Evolutionary conservation across 768 basidiomycete genomes (phyloP).

Genomic region (Tylopilus subfusipes): DNA sequence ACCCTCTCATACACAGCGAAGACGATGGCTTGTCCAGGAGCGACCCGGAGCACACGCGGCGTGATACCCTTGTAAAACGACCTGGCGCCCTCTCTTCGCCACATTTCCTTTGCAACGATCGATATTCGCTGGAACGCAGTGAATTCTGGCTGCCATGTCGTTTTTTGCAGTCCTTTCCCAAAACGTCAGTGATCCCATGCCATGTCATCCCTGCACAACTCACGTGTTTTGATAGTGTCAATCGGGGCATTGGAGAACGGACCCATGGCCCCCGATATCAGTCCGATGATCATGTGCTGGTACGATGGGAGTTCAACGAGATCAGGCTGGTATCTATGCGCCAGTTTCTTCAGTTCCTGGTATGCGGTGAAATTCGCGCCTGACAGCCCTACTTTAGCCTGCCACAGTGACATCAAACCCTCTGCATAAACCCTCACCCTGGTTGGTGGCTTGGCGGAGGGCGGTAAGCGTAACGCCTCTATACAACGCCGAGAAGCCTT

Average conservation of each 20-base stretch:
- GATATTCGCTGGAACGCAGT: conserved; percentile 77
- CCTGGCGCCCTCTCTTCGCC: conserved; percentile 78
- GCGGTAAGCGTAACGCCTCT: conserved; percentile 94
- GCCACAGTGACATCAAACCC: not conserved
- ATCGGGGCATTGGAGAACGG: conserved; percentile 98
- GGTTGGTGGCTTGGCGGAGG: conserved; percentile 94
- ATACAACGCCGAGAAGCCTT: conserved; percentile 81
- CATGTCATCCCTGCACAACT: conserved; percentile 20
- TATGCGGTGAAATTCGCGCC: conserved; percentile 98
- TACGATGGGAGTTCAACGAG: conserved; percentile 81
- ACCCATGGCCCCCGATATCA: conserved; percentile 96
- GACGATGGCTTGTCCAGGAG: conserved; percentile 95
- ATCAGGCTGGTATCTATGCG: conserved; percentile 75
- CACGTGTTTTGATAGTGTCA: conserved; percentile 93
- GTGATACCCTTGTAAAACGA: conserved; percentile 99
- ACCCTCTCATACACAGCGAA: conserved; percentile 97
- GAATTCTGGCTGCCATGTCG: conserved; percentile 67
- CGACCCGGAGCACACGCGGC: conserved; percentile 91
- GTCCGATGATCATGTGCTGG: conserved; percentile 92
- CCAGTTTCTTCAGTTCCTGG: conserved; percentile 90
- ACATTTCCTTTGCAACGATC: conserved; percentile 88
- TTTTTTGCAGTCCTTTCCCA: conserved; percentile 74
- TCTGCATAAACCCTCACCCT: conserved; percentile 49
- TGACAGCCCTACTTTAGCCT: conserved; percentile 20
- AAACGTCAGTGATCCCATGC: not conserved